phyloP scores from a whole-genome alignment of 768 basidiomycete genomes.

The Agrocybe pediades region DNA sequence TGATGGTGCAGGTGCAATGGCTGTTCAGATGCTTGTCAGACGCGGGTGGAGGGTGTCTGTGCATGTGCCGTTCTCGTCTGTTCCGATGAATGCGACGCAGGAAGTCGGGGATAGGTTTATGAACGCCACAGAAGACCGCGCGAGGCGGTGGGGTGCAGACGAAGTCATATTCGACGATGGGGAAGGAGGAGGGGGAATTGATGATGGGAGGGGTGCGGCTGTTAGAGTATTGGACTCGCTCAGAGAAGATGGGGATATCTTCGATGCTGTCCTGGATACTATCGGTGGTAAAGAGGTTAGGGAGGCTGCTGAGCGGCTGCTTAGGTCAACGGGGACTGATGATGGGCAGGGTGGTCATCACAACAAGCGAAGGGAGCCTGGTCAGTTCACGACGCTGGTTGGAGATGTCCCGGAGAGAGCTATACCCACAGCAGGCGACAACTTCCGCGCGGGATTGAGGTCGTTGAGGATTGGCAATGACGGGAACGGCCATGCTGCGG shows the following conservation, averaged over 20 bases:
- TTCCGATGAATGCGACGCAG: constrained; percentile 23
- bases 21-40: constrained; percentile 72
- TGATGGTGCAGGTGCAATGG: constrained; percentile 75
- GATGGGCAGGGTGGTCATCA: neutral
- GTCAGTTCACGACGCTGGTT: constrained; percentile 79
- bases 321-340: constrained; percentile 36
- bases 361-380: constrained; percentile 22
- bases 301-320: constrained; percentile 68
- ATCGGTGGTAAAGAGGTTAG: constrained; percentile 81
- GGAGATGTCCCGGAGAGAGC: constrained; percentile 68
- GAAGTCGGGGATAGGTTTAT: constrained; percentile 37
- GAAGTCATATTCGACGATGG: constrained; percentile 75
- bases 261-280: constrained; percentile 85
- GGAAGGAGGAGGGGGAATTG: constrained; percentile 28
- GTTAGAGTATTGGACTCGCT: constrained; percentile 55
- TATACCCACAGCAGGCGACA: constrained; percentile 71
- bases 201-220: constrained; percentile 46
- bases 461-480: constrained; percentile 44
- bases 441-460: constrained; percentile 73
- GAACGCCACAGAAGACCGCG: constrained; percentile 49
- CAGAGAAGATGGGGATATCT: constrained; percentile 53
- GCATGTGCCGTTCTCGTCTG: constrained; percentile 47
- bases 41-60: constrained; percentile 77
- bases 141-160: constrained; percentile 72
- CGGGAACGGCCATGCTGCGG: constrained; percentile 6